Percentiles rank a stretch among this genome's conserved stretches.
Evolutionary conservation across 768 basidiomycete species (phyloP).

Genomic region (Holtermannia corniformis): DNA sequence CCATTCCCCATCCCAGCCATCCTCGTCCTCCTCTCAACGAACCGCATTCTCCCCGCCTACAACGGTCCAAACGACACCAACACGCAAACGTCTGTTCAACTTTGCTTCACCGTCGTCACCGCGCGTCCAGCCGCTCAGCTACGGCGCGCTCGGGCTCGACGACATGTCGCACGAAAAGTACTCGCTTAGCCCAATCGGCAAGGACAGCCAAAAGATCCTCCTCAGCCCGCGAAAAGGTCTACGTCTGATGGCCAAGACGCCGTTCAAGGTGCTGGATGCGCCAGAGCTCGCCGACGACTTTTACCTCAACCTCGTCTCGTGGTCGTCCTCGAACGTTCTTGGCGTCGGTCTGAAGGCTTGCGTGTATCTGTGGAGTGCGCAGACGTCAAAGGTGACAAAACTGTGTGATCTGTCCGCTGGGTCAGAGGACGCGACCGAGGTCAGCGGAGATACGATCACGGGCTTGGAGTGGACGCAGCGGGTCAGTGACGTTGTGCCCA

Average conservation of each 20-base stretch:
- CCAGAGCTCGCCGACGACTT: constrained; percentile 97
- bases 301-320: constrained; percentile 95
- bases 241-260: constrained; percentile 81
- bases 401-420: constrained; percentile 60
- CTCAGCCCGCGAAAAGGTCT: constrained; percentile 73
- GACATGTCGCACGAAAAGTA: constrained; percentile 80
- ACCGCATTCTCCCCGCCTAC: constrained; percentile 29
- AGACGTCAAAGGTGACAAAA: constrained; percentile 83
- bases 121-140: constrained; percentile 51
- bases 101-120: constrained; percentile 38
- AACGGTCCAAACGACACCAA: constrained; percentile 36
- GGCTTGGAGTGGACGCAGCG: constrained; percentile 89
- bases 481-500: constrained; percentile 33
- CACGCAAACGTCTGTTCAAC: constrained; percentile 36
- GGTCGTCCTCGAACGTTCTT: constrained; percentile 89
- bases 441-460: constrained; percentile 58
- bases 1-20: constrained; percentile 17
- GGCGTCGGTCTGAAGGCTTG: constrained; percentile 85
- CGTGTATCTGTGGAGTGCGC: constrained; percentile 95
- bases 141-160: constrained; percentile 50
- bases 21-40: constrained; percentile 13
- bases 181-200: constrained; percentile 78
- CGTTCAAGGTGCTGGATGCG: constrained; percentile 92
- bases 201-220: constrained; percentile 69
- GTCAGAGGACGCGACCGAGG: constrained; percentile 17